These are phyloP conservation scores for Cladosporium sp. DNA, from an alignment of 2,329 filamentous ascomycete genomes.

Conservation along the genomic window DNA sequence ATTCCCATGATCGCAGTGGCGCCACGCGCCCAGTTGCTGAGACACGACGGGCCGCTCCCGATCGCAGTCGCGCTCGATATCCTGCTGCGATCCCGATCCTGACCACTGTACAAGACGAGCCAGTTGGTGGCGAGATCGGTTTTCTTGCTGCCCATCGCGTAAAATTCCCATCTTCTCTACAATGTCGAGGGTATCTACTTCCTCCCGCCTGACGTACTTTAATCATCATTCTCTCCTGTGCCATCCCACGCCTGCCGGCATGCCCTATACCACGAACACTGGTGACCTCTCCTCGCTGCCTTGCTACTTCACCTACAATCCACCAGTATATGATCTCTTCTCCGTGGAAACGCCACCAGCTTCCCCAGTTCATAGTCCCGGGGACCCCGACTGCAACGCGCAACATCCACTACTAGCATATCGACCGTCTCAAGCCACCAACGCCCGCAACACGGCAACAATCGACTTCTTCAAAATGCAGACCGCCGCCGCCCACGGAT, in stretches of 20 bases:
- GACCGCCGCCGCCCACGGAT: constrained; percentile 27
- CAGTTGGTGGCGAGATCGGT: background rate
- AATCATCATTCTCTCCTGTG: background rate
- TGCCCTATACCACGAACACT: background rate
- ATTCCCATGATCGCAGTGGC: background rate
- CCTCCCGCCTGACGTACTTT: background rate
- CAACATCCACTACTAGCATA: constrained; percentile 23
- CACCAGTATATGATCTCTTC: constrained; percentile 15
- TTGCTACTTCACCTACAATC: constrained; percentile 18
- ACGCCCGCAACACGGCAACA: constrained; percentile 18
- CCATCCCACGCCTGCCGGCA: background rate
- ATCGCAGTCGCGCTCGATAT: too few species aligned
- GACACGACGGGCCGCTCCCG: constrained; percentile 3
- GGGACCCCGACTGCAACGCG: constrained; percentile 5
- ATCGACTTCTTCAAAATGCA: constrained; percentile 29
- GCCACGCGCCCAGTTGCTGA: background rate
- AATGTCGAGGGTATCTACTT: background rate
- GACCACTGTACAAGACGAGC: background rate
- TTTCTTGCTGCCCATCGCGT: background rate
- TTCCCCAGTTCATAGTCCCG: constrained; percentile 14
- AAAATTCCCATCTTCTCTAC: background rate
- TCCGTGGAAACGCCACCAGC: constrained; percentile 17
- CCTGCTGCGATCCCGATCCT: background rate
- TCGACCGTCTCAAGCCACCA: constrained; percentile 9
- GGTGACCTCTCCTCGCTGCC: background rate